Base-by-base conservation (phyloP, 257 asterid genomes). In the Cynanchum wilfordii region DNA sequence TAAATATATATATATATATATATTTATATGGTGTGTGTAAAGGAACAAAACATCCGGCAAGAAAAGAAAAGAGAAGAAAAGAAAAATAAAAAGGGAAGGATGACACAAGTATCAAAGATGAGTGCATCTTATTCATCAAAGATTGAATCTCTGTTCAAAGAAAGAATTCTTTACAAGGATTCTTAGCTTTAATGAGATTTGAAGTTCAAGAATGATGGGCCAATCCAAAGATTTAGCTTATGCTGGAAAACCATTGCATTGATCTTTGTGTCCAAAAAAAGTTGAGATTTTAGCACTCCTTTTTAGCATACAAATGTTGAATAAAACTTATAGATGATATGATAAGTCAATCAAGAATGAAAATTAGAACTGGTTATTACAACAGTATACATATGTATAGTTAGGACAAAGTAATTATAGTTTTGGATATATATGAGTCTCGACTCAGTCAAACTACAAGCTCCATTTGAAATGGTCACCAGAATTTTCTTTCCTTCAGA, bases 141-240 rank as follows among this genome's bases (percentile, higher is more conserved):
- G 50, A 25, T 8, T 64, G 50, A 17, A 64, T 64, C 50, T 30
- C 7, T 66, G 38, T 44, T 42, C 22, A 66, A 42, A 66, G 55
- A 42, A 19, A 44, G 38, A 42, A 15, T 66, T 22, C 71, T 66
- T 66, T 66, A 20, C 55, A n/a, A 66, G 54, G 49, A 66, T 66
- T 42, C 52, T 66, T 0, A 9, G 30, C 22, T 40, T 40, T 19
- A 44, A 66, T 44, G 52, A 20, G 71, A 66, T 66, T 40, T 66
- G 71, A 45, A n/a, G n/a, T 22, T 44, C 38, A 40, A 66, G 33
- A 66, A 1, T 42, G 71, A 66, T 66, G 38, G 55, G 55, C 71
- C 71, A 42, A 66, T 66, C 56, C 19, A 66, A 66, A 66, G 71
- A 42, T 44, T 42, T 66, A 19, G 71, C 55, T 66, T 66, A 66